These are phyloP conservation scores for Thalassiosira profunda DNA, from an alignment of 108 stramenopile genomes.

Conservation along the genomic window DNA sequence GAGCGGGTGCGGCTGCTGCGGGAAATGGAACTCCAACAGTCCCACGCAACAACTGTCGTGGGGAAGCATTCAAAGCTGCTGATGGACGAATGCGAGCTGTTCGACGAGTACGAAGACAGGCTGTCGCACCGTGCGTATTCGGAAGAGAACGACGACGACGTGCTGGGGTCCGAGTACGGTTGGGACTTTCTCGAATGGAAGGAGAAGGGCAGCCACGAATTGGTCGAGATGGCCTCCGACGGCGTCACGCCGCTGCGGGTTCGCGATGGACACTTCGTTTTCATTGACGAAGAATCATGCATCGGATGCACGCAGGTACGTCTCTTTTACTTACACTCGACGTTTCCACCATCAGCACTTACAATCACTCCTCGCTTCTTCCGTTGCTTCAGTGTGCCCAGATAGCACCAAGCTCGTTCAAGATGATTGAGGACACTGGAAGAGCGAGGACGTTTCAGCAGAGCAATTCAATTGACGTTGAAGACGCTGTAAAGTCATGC, in stretches of 20 bases:
- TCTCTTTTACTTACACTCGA: background rate
- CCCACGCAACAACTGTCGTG: background rate
- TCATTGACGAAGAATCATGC: constrained; percentile 91
- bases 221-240: constrained; percentile 65
- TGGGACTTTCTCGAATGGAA: constrained; percentile 13
- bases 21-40: constrained; percentile 24
- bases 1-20: constrained; percentile 40
- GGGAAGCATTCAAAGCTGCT: constrained; percentile 6
- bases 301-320: constrained; percentile 48
- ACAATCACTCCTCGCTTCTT: too few species aligned
- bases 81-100: constrained; percentile 84
- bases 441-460: constrained; percentile 79
- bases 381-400: constrained; percentile 67
- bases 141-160: constrained; percentile 17
- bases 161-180: constrained; percentile 3
- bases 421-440: constrained; percentile 77
- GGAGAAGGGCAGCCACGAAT: constrained; percentile 71
- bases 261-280: constrained; percentile 83
- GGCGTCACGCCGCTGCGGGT: constrained; percentile 64
- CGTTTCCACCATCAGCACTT: background rate
- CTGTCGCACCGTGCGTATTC: constrained; percentile 5
- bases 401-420: constrained; percentile 69
- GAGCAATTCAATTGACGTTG: constrained; percentile 58
- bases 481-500: constrained; percentile 63
- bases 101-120: constrained; percentile 57